Evolutionary conservation across 176 grass and related monocot genomes (phyloP), one percentile per base, ranked within the genome.

Genomic region (Miscanthus lutarioriparius): DNA sequence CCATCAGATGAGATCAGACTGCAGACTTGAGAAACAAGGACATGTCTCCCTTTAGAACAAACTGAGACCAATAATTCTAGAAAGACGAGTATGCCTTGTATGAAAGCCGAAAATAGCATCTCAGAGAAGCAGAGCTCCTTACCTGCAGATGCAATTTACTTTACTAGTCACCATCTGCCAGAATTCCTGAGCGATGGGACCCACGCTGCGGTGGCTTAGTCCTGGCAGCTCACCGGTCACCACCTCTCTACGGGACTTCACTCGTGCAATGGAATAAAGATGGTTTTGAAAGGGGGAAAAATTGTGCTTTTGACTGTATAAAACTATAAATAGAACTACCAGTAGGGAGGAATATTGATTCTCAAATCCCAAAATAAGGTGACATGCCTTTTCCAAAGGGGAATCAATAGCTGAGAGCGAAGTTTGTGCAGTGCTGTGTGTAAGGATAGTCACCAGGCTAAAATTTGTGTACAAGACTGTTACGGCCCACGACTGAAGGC

Each of bases 201-300:
- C 79, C 73, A 58, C 35, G n/a, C 66, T 37, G 62, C 65, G 38
- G 65, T 86, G 30, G 25, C 78, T 51, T 74, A 75, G 53, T 71
- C 74, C 70, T 28, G 40, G 71, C 49, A 89, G 72, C 77, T 89
- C 78, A 86, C 64, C 41, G 6, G 10, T 89, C 77, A 53, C 49
- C 64, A 62, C 77, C n/a, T n/a, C 62, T 51, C 33, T 49, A 76
- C 23, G 8, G 72, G 70, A 25, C 40, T 76, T 41, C 83, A 77
- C 41, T 44, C 78, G 72, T 37, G 54, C 68, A 77, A 82, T 65
- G 78, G 83, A 82, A 86, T 86, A 86, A 86, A 90, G 78, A 89
- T 51, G 25, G 65, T 41, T 72, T 38, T 51, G 78, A 82, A 40
- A 56, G 39, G 19, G n/a, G 75, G 51, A n/a, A 76, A 81, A 54